Conservation (phyloP, 108 stramenopile genomes). For the Asterionellopsis glacialis region DNA sequence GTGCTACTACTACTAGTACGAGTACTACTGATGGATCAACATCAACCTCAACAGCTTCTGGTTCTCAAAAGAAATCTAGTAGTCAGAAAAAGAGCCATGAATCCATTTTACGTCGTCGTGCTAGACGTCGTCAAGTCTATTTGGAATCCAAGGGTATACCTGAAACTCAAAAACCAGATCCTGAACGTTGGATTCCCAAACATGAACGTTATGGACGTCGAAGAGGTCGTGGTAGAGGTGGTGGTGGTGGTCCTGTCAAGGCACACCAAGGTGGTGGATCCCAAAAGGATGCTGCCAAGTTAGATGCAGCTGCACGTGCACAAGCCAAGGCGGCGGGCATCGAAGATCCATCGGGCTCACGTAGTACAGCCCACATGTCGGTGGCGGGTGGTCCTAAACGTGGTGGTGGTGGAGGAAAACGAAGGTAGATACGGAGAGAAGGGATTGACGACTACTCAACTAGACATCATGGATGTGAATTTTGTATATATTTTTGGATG, state of each 20-base stretch:
- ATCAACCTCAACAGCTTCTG: background rate
- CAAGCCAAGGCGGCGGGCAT: conserved; percentile 37
- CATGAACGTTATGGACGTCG: conserved; percentile 83
- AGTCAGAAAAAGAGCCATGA: conserved; percentile 53
- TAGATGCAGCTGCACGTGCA: conserved; percentile 85
- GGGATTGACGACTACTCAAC: no score
- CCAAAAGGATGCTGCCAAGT: conserved; percentile 77
- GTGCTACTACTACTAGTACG: conserved; percentile 24
- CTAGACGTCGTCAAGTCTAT: conserved; percentile 57
- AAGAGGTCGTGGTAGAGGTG: conserved; percentile 66
- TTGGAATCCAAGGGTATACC: conserved; percentile 46
- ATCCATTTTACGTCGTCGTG: conserved; percentile 58
- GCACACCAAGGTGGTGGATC: conserved; percentile 68
- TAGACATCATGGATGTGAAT: no score
- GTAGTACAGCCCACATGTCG: conserved; percentile 53
- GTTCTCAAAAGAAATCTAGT: conserved; percentile 32
- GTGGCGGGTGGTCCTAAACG: conserved; percentile 16
- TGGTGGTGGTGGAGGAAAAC: background rate
- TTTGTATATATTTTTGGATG: no score
- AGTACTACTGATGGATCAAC: conserved; percentile 10
- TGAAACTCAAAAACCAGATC: conserved; percentile 80
- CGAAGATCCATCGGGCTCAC: conserved; percentile 9
- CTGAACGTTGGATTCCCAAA: conserved; percentile 96
- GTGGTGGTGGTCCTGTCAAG: conserved; percentile 61
- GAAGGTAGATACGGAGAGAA: no score